Evolutionary conservation across 1,139 yeast species (phyloP), one percentile per base, ranked within the genome.

Genomic region (Casaregolazyma suthepensis): DNA sequence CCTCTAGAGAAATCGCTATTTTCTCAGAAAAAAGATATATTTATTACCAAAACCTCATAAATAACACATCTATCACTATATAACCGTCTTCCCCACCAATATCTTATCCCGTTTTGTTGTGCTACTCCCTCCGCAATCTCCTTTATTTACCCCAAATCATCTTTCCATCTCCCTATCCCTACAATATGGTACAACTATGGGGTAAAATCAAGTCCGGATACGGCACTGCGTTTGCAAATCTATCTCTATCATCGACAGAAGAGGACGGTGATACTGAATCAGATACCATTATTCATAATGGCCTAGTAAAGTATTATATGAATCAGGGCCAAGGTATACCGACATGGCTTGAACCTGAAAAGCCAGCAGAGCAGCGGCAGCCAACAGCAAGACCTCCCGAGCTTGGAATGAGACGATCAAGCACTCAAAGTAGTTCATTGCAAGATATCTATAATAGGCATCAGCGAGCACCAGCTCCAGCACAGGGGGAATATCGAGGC

Each of bases 281-380:
- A 44, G 72, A 70, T 50, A 71, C 74, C 0, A 66, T 68, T 6
- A 56, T 71, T 9, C 66, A 68, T 50, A 61, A 70, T 46, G 72
- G 73, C 5, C 56, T 71, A 50, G 63, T 65, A 10, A 58, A 63
- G 48, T 69, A 55, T 61, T 71, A 71, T 53, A 50, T 53, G 19
- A 55, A 56, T 17, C 57, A 58, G 47, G 61, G 57, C 13, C 62
- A 63, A 20, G 40, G 49, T 5, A 18, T 60, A 13, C 69, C 70
- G 1, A 52, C 54, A 22, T 66, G 70, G 70, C 62, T 66, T 19
- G 67, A 62, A 2, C 59, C 56, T 2, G 58, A 57, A 31, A 17
- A 19, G 3, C 31, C 46, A 7, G 29, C 40, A 17, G 50, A 45
- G 10, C 51, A 46, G 26, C 51, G 54, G 17, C 17, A 15, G 2